These are phyloP conservation scores for Phaseolus lunatus DNA, from an alignment of 306 rosid species.

Conservation along the genomic window DNA sequence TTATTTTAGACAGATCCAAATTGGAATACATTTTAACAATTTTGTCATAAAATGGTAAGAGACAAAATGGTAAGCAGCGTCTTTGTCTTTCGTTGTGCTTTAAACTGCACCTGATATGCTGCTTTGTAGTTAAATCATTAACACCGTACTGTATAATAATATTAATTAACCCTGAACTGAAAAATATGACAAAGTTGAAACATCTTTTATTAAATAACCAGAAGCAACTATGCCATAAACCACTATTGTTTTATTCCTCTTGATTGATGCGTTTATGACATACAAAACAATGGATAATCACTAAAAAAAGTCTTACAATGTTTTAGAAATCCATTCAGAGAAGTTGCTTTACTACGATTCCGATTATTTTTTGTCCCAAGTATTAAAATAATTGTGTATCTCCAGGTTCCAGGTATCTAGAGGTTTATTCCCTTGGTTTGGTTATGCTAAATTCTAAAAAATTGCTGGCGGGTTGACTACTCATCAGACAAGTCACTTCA, in stretches of 20 bases:
- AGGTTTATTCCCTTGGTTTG: slow-evolving; percentile 49
- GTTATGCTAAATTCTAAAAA: not conserved
- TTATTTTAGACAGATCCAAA: not conserved
- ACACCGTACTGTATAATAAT: not conserved
- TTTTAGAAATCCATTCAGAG: not conserved
- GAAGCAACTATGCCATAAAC: slow-evolving; percentile 24
- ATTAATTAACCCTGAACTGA: not conserved
- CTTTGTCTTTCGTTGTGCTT: slow-evolving; percentile 37
- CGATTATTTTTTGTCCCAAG: not conserved
- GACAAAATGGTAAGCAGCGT: not conserved
- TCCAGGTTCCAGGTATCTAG: slow-evolving; percentile 47
- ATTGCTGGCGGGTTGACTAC: slow-evolving; percentile 9
- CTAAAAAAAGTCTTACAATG: not conserved
- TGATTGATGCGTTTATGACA: slow-evolving; percentile 13
- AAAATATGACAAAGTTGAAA: slow-evolving; percentile 45
- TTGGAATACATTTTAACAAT: not conserved
- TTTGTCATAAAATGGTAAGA: not conserved
- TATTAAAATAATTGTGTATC: slow-evolving; percentile 17
- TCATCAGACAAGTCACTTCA: slow-evolving; percentile 45
- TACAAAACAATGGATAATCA: not conserved
- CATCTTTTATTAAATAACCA: slow-evolving; percentile 17
- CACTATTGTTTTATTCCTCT: slow-evolving; percentile 23
- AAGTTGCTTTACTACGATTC: not conserved
- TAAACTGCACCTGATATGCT: slow-evolving; percentile 30
- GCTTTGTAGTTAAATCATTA: slow-evolving; percentile 3